phyloP scores from a whole-genome alignment of 2,329 filamentous ascomycete genomes.

The Pyricularia pennisetigena region DNA sequence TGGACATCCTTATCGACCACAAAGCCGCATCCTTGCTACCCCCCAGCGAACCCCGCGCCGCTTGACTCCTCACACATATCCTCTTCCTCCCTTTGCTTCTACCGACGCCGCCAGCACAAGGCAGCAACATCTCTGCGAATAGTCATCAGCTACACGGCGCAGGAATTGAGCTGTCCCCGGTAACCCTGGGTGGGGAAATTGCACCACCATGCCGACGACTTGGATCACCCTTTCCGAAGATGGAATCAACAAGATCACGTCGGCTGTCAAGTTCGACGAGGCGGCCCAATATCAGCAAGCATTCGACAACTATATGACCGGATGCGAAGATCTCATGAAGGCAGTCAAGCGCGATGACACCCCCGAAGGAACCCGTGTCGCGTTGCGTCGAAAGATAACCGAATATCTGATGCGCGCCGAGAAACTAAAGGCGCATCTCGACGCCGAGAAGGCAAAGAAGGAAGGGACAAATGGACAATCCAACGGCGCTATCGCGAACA shows the following conservation, averaged over 20 bases:
- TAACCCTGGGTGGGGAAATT: too few relatives aligned
- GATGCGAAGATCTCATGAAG: constrained; percentile 97
- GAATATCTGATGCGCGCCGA: constrained; percentile 99
- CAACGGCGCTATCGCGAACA: constrained; percentile 45
- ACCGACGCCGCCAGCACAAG: too few relatives aligned
- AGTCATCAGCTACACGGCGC: too few relatives aligned
- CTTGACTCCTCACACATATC: too few relatives aligned
- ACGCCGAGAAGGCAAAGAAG: constrained; percentile 63
- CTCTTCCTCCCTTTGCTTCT: too few relatives aligned
- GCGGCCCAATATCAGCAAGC: constrained; percentile 79
- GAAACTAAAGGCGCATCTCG: constrained; percentile 88
- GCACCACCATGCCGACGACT: too few relatives aligned
- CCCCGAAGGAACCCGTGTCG: constrained; percentile 47
- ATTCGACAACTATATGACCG: constrained; percentile 90
- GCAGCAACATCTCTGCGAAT: too few relatives aligned
- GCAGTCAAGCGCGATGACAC: constrained; percentile 99
- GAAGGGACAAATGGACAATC: constrained; percentile 25
- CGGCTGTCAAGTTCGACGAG: constrained; percentile 18
- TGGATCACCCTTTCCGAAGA: too few relatives aligned
- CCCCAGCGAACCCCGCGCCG: too few relatives aligned
- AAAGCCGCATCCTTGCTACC: too few relatives aligned
- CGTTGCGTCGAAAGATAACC: constrained; percentile 88
- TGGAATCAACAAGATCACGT: constrained; percentile 38
- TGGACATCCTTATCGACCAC: too few relatives aligned
- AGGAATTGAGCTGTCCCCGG: too few relatives aligned